A percentile compares a stretch with the other conserved stretches of the same genome.
Evolutionary conservation across 768 basidiomycete genomes (phyloP).

Genomic region (Macrolepiota dolichaula): DNA sequence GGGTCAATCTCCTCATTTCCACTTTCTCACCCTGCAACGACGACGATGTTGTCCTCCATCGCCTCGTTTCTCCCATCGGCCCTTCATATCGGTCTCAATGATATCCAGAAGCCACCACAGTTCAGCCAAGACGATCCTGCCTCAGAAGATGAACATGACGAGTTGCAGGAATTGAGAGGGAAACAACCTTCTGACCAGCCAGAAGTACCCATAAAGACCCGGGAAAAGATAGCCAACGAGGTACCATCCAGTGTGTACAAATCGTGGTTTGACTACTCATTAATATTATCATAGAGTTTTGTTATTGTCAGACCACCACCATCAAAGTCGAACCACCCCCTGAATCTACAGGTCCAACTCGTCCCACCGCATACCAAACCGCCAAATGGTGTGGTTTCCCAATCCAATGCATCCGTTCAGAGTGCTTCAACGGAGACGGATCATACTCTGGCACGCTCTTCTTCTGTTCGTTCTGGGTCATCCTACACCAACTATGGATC

Average conservation of each 20-base stretch:
- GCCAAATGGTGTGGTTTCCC: conserved; percentile 30
- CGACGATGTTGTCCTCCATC: conserved; percentile 48
- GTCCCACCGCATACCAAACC: conserved; percentile 64
- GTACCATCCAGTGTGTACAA: conserved; percentile 12
- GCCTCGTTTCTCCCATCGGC: conserved; percentile 47
- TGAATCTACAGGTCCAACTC: conserved; percentile 91
- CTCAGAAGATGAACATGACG: conserved; percentile 32
- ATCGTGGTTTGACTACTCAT: neutral
- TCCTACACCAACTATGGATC: conserved; percentile 29
- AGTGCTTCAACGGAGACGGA: conserved; percentile 19
- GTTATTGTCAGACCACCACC: conserved; percentile 91
- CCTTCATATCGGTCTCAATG: conserved; percentile 31
- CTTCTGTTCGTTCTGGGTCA: conserved; percentile 59
- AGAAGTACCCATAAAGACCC: conserved; percentile 11
- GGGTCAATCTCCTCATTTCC: neutral
- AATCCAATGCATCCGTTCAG: conserved; percentile 13
- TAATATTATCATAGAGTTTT: conserved; percentile 57
- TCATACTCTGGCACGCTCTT: conserved; percentile 35
- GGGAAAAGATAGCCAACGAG: conserved; percentile 26
- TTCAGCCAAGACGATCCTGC: conserved; percentile 18
- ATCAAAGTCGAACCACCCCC: conserved; percentile 76
- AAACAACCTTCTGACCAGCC: conserved; percentile 11
- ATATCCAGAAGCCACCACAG: conserved; percentile 20
- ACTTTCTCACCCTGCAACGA: conserved; percentile 7
- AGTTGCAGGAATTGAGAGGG: conserved; percentile 10